phyloP scores from a whole-genome alignment of 2,329 filamentous ascomycete genomes.

The Pseudovirgaria hyperparasitica region DNA sequence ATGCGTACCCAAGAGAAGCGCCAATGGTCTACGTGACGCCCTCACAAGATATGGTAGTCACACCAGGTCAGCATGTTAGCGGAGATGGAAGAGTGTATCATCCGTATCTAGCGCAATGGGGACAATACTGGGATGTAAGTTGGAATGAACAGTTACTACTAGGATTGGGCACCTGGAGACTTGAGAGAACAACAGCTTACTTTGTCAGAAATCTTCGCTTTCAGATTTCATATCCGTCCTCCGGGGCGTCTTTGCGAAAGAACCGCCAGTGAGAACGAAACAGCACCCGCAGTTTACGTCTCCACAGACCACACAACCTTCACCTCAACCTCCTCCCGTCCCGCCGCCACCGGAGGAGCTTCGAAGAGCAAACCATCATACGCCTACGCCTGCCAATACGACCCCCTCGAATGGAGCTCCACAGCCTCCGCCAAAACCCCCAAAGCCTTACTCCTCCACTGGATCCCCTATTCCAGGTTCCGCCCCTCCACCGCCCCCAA shows the following conservation, averaged over 20 bases:
- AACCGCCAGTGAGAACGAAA: constrained; percentile 77
- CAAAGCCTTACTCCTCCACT: constrained; percentile 17
- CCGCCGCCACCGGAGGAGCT: constrained; percentile 57
- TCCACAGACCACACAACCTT: constrained; percentile 14
- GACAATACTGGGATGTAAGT: constrained; percentile 79
- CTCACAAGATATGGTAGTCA: constrained; percentile 74
- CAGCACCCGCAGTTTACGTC: constrained; percentile 25
- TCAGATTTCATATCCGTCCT: constrained; percentile 73
- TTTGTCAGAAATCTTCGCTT: constrained; percentile 60
- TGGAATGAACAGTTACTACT: constrained; percentile 1
- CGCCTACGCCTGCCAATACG: constrained; percentile 17
- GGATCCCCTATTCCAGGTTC: constrained; percentile 6
- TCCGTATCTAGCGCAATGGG: constrained; percentile 86
- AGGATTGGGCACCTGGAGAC: not conserved
- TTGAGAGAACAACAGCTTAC: not conserved
- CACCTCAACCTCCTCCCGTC: constrained; percentile 42
- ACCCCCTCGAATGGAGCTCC: constrained; percentile 22
- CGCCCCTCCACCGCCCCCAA: constrained; percentile 14
- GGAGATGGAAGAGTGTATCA: constrained; percentile 90
- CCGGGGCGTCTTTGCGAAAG: constrained; percentile 80
- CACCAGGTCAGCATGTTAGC: constrained; percentile 89
- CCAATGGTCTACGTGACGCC: constrained; percentile 84
- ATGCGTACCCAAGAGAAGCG: constrained; percentile 73
- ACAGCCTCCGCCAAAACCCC: constrained; percentile 36
- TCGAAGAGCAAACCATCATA: constrained; percentile 17